Evolutionary conservation across 441 rosid species (phyloP), one percentile per base, ranked within the genome.

Genomic region (Populus hybrid): DNA sequence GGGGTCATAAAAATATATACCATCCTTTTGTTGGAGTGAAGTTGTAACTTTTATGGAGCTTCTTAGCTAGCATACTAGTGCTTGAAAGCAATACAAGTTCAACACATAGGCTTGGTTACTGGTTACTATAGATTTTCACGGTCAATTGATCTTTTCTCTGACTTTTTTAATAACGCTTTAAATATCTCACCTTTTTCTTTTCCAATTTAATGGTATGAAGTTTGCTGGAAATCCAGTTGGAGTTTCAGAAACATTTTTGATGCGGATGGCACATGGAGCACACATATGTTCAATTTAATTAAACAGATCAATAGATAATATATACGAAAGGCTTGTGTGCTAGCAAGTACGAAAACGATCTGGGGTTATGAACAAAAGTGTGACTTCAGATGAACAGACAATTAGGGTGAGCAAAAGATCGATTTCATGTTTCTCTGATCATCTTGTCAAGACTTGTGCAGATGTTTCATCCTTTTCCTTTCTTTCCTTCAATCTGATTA

Each of bases 211-310:
- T 80, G 82, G 78, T 63, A 83, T 85, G 86, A 90, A 97, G 99
- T 93, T 98, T 77, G 99, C 94, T 81, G 99, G 98, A 79, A 92
- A 91, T 87, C 90, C 93, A 83, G 94, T 97, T 80, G 99, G 97
- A 84, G 99, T 94, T 75, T 85, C 85, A 32, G 99, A 97, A 84
- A 97, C 99, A 30, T 94, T 92, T 86, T 88, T 97, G 87, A 97
- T 94, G 99, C 98, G 98, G 81, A 94, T 94, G 99, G 99, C 98
- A 59, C 99, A 97, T 89, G 98, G 99, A 81, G 99, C 93, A 81
- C 93, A 81, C 94, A 95, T 63, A 81, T 90, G 77, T 92, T 87
- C 69, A 74, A 77, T 61, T 73, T 85, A 78, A 1, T 6, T 34
- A 34, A 87, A 84, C 73, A 89, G 81, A 84, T 81, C 85, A 70